Percentiles rank a stretch among this genome's conserved stretches.
These are phyloP conservation scores for Dioscorea dumetorum DNA, from an alignment of 106 monocot species.

Conservation along the genomic window DNA sequence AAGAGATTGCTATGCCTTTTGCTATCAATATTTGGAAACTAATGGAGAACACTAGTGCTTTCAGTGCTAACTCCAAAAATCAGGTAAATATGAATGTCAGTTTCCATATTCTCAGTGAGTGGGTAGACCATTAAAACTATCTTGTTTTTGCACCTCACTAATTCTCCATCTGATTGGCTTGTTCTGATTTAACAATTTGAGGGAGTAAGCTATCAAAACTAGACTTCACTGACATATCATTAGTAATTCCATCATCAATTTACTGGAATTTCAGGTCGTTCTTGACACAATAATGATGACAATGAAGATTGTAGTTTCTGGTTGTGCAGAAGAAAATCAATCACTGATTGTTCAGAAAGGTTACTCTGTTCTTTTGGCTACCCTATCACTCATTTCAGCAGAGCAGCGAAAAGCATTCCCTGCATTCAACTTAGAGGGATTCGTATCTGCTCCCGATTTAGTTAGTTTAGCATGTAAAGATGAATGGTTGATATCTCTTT, in stretches of 20 bases:
- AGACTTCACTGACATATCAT: background rate
- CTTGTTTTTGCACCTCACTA: background rate
- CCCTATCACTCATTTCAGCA: conserved; percentile 19
- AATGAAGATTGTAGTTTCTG: conserved; percentile 57
- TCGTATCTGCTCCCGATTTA: conserved; percentile 16
- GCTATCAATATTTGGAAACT: conserved; percentile 51
- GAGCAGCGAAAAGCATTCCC: background rate
- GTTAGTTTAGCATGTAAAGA: conserved; percentile 27
- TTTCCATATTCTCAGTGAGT: background rate
- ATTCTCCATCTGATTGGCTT: background rate
- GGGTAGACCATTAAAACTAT: background rate
- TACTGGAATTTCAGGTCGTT: conserved; percentile 32
- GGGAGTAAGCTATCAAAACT: too few relatives aligned
- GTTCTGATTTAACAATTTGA: background rate
- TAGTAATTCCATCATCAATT: background rate
- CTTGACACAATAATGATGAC: conserved; percentile 51
- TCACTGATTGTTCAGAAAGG: conserved; percentile 51
- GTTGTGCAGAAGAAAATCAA: conserved; percentile 59
- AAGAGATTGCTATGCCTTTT: conserved; percentile 55
- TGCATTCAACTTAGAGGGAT: conserved; percentile 24
- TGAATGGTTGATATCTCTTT: conserved; percentile 47
- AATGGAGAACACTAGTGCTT: conserved; percentile 26
- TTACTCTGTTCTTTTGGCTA: conserved; percentile 31
- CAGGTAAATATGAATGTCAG: conserved; percentile 29
- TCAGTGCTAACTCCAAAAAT: conserved; percentile 8